phyloP scores from a whole-genome alignment of 768 basidiomycete species.

The Trametes maxima region DNA sequence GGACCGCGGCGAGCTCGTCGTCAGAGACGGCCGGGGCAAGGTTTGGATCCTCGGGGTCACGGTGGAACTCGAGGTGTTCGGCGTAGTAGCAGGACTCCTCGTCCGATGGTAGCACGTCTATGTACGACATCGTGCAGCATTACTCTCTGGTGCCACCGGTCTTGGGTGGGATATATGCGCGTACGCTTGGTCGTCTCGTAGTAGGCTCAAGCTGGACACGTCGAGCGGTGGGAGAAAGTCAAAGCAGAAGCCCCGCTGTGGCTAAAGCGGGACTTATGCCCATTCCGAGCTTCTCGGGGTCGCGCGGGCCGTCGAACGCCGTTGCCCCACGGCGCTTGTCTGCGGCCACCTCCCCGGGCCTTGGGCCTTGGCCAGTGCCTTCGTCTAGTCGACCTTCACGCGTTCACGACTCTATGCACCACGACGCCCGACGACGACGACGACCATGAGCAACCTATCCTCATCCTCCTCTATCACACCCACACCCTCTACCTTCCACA shows the following conservation, averaged over 20 bases:
- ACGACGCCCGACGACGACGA: neutral
- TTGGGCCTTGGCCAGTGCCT: neutral
- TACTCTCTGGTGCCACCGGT: neutral
- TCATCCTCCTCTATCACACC: constrained; percentile 30
- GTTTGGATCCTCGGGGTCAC: constrained; percentile 33
- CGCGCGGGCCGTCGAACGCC: neutral
- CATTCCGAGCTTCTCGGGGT: neutral
- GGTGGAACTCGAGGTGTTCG: constrained; percentile 59
- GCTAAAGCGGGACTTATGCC: neutral
- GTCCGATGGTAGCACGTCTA: constrained; percentile 61
- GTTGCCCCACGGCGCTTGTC: neutral
- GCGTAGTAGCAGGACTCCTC: constrained; percentile 60
- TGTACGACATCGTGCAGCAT: constrained; percentile 46
- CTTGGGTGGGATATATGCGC: neutral
- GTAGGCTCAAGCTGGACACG: neutral
- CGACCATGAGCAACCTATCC: constrained; percentile 27
- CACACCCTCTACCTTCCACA: constrained; percentile 28
- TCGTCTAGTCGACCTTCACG: neutral
- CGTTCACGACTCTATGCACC: neutral
- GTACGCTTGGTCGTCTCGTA: no score
- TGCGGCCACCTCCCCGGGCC: neutral
- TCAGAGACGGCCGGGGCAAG: constrained; percentile 46
- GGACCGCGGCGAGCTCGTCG: constrained; percentile 57
- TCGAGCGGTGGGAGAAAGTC: constrained; percentile 2
- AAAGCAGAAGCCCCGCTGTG: neutral